Percentiles rank a stretch among this genome's conserved stretches.
Conservation (phyloP, 345 rosid species). For the Pelargonium nanum region DNA sequence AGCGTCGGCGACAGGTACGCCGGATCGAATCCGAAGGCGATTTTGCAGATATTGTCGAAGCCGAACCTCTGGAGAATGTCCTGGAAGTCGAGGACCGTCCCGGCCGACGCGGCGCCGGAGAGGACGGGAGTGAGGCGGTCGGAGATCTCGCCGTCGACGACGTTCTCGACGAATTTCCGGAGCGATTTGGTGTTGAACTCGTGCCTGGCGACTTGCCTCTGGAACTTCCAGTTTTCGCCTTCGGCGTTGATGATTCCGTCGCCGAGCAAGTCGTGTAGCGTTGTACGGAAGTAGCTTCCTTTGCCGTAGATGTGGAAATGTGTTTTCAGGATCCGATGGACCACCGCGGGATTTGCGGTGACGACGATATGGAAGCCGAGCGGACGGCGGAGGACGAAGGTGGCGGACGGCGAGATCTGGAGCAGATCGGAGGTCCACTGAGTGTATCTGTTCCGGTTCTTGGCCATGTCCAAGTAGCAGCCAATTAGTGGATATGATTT, state of each 20-base stretch:
- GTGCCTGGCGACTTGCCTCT: slow-evolving; percentile 62
- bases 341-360: slow-evolving; percentile 56
- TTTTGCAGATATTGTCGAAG: slow-evolving; percentile 60
- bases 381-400: slow-evolving; percentile 32
- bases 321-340: slow-evolving; percentile 56
- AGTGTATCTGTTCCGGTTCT: slow-evolving; percentile 30
- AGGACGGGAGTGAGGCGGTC: slow-evolving; percentile 52
- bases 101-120: slow-evolving; percentile 20
- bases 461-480: slow-evolving; percentile 22
- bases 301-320: slow-evolving; percentile 44
- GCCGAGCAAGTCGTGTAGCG: slow-evolving; percentile 54
- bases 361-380: slow-evolving; percentile 23
- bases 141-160: slow-evolving; percentile 42
- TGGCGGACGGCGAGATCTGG: slow-evolving; percentile 37
- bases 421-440: slow-evolving; percentile 49
- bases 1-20: slow-evolving; percentile 38
- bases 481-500: slow-evolving; percentile 49
- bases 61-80: slow-evolving; percentile 56
- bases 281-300: slow-evolving; percentile 19
- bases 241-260: slow-evolving; percentile 60
- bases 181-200: slow-evolving; percentile 69
- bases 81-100: slow-evolving; percentile 37
- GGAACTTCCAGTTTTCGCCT: slow-evolving; percentile 57
- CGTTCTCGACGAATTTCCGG: slow-evolving; percentile 46
- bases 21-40: slow-evolving; percentile 64